A percentile compares a stretch with the other conserved stretches of the same genome.
These are phyloP conservation scores for Picea engelmannii DNA, from an alignment of 83 land plant species.

Conservation along the genomic window DNA sequence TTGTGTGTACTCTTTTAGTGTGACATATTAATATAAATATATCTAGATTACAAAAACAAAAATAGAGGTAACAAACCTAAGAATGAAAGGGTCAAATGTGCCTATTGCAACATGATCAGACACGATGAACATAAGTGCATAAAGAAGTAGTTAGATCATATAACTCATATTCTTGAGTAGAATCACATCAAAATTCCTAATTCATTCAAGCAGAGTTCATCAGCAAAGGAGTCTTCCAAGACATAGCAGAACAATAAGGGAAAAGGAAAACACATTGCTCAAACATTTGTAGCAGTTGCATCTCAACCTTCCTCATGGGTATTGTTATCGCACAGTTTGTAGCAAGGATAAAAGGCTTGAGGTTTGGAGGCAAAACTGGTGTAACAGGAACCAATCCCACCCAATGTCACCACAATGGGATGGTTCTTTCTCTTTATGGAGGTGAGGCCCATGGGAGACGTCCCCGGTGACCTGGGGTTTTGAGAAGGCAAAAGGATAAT, in stretches of 20 bases:
- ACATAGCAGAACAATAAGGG: not conserved
- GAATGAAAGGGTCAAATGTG: not conserved
- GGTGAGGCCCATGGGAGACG: too few relatives aligned
- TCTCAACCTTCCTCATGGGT: not conserved
- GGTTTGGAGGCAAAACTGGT: too few relatives aligned
- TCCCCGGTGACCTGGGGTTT: too few relatives aligned
- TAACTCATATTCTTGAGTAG: not conserved
- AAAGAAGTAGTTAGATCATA: not conserved
- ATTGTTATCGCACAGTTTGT: too few relatives aligned
- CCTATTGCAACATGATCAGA: not conserved
- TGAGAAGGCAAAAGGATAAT: too few relatives aligned
- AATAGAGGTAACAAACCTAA: not conserved
- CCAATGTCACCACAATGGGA: too few relatives aligned
- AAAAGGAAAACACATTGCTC: not conserved
- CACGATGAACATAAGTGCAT: not conserved
- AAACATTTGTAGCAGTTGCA: not conserved
- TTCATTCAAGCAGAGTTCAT: not conserved
- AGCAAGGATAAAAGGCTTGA: too few relatives aligned
- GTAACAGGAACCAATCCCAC: too few relatives aligned
- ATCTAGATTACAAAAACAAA: too few relatives aligned
- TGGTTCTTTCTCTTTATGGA: too few relatives aligned
- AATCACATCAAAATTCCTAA: not conserved
- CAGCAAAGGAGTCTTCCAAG: not conserved
- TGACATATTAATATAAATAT: too few relatives aligned
- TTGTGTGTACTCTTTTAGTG: too few relatives aligned